Conservation (phyloP, 2,329 filamentous ascomycete genomes). For the Colletotrichum chlorophyti region DNA sequence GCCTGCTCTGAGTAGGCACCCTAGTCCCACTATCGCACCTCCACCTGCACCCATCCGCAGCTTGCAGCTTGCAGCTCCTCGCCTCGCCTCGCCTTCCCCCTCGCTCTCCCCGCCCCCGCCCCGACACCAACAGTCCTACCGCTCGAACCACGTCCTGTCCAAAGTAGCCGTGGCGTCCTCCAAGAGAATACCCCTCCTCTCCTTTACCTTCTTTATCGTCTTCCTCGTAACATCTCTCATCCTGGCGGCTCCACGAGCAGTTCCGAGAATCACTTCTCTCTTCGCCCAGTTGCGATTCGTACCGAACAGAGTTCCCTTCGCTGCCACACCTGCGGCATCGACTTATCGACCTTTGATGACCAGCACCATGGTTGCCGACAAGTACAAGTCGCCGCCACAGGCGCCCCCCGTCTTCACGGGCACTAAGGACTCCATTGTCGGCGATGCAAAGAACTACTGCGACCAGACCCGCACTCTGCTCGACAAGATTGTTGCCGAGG, state of each 20-base stretch:
- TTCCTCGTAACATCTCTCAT: slow-evolving; percentile 64
- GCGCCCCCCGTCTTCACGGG: slow-evolving; percentile 79
- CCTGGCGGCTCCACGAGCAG: slow-evolving; percentile 70
- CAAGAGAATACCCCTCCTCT: slow-evolving; percentile 42
- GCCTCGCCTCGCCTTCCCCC: too few relatives aligned
- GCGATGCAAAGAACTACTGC: slow-evolving; percentile 71
- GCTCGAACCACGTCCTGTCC: slow-evolving; percentile 15
- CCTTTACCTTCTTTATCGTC: slow-evolving; percentile 58
- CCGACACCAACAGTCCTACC: slow-evolving; percentile 12
- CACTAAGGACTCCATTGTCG: slow-evolving; percentile 72
- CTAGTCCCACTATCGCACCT: too few relatives aligned
- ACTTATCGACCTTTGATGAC: slow-evolving; percentile 46
- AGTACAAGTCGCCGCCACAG: slow-evolving; percentile 79
- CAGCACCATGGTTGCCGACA: slow-evolving; percentile 65
- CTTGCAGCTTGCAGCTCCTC: slow-evolving; percentile 18
- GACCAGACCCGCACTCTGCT: slow-evolving; percentile 67
- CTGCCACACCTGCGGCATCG: slow-evolving; percentile 37
- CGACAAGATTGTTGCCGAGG: slow-evolving; percentile 71
- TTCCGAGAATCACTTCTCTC: slow-evolving; percentile 64
- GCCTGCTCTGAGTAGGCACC: too few relatives aligned
- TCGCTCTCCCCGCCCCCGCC: slow-evolving; percentile 22
- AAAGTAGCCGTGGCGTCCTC: slow-evolving; percentile 46
- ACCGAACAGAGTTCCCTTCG: slow-evolving; percentile 36
- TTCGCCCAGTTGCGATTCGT: slow-evolving; percentile 60
- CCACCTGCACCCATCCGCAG: neutral